phyloP scores from a whole-genome alignment of 768 basidiomycete species.

The Heimioporus sp. region DNA sequence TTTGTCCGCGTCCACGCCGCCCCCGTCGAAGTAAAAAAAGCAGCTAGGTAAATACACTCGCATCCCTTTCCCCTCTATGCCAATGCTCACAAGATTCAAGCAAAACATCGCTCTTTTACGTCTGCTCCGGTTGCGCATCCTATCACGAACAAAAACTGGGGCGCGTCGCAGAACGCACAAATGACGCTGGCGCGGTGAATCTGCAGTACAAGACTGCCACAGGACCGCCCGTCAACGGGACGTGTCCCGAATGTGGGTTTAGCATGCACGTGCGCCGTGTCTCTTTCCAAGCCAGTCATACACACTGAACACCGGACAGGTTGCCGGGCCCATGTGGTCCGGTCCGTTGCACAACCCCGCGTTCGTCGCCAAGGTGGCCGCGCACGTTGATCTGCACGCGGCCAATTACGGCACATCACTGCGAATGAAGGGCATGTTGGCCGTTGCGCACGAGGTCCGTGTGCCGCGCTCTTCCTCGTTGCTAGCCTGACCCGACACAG shows the following conservation, averaged over 20 bases:
- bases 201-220: constrained; percentile 66
- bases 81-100: constrained; percentile 37
- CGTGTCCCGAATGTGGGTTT: constrained; percentile 82
- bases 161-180: constrained; percentile 58
- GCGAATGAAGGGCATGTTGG: constrained; percentile 95
- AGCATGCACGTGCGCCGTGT: constrained; percentile 57
- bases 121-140: constrained; percentile 82
- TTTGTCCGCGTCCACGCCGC: constrained; percentile 78
- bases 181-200: constrained; percentile 58
- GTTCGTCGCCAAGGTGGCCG: constrained; percentile 74
- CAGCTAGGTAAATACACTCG: constrained; percentile 58
- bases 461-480: background rate
- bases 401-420: constrained; percentile 71
- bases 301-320: constrained; percentile 35
- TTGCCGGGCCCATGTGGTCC: constrained; percentile 97
- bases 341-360: constrained; percentile 76
- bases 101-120: constrained; percentile 81
- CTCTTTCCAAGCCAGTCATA: too few species aligned
- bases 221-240: constrained; percentile 63
- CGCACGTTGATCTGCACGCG: constrained; percentile 62
- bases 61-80: background rate
- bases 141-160: constrained; percentile 87
- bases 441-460: constrained; percentile 81
- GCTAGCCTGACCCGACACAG: constrained; percentile 34
- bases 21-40: constrained; percentile 82